Conservation (phyloP, 768 basidiomycete genomes). For the Boletus vermiculosoides region DNA sequence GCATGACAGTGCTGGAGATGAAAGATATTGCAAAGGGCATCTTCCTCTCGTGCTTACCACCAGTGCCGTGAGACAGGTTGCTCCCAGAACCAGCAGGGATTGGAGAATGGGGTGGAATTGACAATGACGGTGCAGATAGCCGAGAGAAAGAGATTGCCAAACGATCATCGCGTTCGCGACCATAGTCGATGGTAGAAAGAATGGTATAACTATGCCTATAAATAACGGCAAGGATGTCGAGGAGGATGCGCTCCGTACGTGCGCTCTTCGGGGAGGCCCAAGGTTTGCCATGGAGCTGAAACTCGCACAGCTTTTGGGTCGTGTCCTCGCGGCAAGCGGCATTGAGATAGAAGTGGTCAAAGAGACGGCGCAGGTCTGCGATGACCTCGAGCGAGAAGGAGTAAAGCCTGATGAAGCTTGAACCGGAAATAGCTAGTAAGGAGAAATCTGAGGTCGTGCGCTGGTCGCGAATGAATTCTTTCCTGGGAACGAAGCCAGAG, state of each 20-base stretch:
- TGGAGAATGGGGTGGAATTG: constrained; percentile 39
- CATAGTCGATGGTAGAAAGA: constrained; percentile 73
- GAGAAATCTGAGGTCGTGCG: constrained; percentile 58
- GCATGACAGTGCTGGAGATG: constrained; percentile 60
- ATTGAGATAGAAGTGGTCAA: constrained; percentile 47
- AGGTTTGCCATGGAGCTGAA: constrained; percentile 65
- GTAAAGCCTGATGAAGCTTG: constrained; percentile 66
- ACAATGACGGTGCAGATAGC: constrained; percentile 36
- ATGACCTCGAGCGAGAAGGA: constrained; percentile 59
- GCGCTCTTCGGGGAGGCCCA: constrained; percentile 70
- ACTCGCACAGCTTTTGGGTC: constrained; percentile 60
- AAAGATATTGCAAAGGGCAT: constrained; percentile 74
- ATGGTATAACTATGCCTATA: constrained; percentile 63
- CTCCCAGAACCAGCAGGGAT: constrained; percentile 40
- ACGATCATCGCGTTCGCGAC: constrained; percentile 71
- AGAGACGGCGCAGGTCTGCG: constrained; percentile 51
- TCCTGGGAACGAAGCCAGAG: constrained; percentile 60
- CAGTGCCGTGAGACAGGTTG: constrained; percentile 37
- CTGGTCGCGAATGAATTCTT: constrained; percentile 68
- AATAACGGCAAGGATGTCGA: constrained; percentile 63
- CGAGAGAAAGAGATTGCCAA: constrained; percentile 70
- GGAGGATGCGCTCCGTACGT: constrained; percentile 62
- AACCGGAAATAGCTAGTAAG: constrained; percentile 64
- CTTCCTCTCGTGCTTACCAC: constrained; percentile 34
- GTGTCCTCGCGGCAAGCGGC: constrained; percentile 53